A percentile compares a stretch with the other conserved stretches of the same genome.
phyloP scores from a whole-genome alignment of 345 rosid genomes.

The Nephelium lappaceum region DNA sequence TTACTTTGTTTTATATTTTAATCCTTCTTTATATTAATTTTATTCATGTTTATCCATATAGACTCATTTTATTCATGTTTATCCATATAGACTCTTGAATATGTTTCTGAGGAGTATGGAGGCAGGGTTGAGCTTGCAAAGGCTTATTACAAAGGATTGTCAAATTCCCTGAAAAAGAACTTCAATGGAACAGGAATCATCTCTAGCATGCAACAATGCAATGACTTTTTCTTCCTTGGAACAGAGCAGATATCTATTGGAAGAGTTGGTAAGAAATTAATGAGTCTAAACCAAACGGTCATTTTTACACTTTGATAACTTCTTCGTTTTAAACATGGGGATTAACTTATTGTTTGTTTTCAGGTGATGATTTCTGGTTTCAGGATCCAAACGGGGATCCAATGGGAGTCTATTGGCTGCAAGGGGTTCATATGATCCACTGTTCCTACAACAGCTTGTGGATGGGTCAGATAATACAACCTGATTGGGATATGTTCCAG shows the following conservation, averaged over 20 bases:
- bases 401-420: constrained; percentile 83
- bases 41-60: constrained; percentile 16
- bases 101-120: constrained; percentile 69
- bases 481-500: constrained; percentile 99
- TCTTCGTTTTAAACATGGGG: neutral
- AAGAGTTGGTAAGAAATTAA: constrained; percentile 67
- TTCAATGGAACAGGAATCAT: constrained; percentile 75
- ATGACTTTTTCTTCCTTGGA: constrained; percentile 88
- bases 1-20: neutral
- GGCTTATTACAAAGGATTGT: constrained; percentile 63
- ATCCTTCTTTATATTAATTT: neutral
- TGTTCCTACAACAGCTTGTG: constrained; percentile 92
- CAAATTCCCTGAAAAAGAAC: constrained; percentile 68
- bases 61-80: constrained; percentile 29
- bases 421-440: constrained; percentile 90
- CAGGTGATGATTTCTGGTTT: constrained; percentile 97
- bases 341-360: neutral
- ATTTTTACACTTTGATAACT: neutral
- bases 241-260: constrained; percentile 80
- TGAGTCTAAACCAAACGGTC: neutral
- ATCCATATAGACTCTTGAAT: constrained; percentile 59
- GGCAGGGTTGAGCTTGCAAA: constrained; percentile 85
- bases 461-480: constrained; percentile 91
- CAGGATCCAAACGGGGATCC: constrained; percentile 94
- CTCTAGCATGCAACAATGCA: constrained; percentile 93